phyloP scores from a whole-genome alignment of 2,329 filamentous ascomycete species.

The Nothophaeocryptopus gaeumannii region DNA sequence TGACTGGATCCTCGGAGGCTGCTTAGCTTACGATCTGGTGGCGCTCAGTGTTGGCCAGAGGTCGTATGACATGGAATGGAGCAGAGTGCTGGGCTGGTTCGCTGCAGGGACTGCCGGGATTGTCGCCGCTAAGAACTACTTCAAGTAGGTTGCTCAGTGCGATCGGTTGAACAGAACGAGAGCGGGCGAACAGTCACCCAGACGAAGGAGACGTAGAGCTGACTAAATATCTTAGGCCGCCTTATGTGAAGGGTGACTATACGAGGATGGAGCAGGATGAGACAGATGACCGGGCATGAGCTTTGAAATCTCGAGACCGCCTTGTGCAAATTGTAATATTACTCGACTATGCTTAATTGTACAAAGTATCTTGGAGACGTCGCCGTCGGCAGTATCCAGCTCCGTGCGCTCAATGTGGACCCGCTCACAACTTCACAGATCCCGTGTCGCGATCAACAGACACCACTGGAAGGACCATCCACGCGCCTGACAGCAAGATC shows the following conservation, averaged over 20 bases:
- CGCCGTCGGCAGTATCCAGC: no score
- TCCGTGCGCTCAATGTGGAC: no score
- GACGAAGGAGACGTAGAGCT: conserved; percentile 4
- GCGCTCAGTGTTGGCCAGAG: conserved; percentile 55
- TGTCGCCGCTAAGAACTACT: conserved; percentile 52
- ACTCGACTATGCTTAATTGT: no score
- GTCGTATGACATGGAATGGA: conserved; percentile 50
- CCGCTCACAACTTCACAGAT: no score
- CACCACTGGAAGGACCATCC: no score
- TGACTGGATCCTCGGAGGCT: conserved; percentile 61
- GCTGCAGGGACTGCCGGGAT: conserved; percentile 54
- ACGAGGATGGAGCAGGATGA: conserved; percentile 28
- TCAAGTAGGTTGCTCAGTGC: conserved; percentile 45
- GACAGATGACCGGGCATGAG: conserved; percentile 23
- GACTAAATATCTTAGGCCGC: conserved; percentile 26
- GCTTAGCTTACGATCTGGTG: conserved; percentile 58
- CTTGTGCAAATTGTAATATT: no score
- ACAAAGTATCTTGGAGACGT: no score
- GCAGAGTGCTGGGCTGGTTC: conserved; percentile 51
- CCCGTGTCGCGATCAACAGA: no score
- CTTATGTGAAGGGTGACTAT: conserved; percentile 32
- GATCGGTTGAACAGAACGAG: background rate
- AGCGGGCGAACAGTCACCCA: background rate
- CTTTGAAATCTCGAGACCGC: no score
- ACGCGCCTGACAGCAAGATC: no score